Conservation (phyloP, 2,329 filamentous ascomycete genomes). For the Fusarium ambrosium region DNA sequence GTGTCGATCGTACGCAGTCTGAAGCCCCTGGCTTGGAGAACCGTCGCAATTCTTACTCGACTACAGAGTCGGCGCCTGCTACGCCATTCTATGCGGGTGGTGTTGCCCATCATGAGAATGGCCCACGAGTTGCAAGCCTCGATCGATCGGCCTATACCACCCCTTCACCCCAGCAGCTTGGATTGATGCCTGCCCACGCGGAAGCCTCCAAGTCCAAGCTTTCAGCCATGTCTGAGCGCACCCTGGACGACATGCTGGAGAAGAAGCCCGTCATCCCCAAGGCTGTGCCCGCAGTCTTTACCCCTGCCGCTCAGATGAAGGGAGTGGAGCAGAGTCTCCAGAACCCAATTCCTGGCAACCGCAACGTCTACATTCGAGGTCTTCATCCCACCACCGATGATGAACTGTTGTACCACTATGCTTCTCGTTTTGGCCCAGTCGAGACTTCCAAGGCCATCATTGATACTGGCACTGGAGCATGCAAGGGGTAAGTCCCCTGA, state of each 20-base stretch:
- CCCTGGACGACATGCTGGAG: slow-evolving; percentile 75
- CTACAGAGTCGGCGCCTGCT: slow-evolving; percentile 74
- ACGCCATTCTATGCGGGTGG: slow-evolving; percentile 74
- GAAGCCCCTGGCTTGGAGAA: slow-evolving; percentile 75
- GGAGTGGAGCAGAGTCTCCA: slow-evolving; percentile 94
- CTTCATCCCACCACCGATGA: slow-evolving; percentile 96
- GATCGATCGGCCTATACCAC: slow-evolving; percentile 77
- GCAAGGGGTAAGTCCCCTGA: slow-evolving; percentile 84
- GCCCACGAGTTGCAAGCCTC: slow-evolving; percentile 68
- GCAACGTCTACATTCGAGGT: slow-evolving; percentile 98
- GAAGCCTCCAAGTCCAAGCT: slow-evolving; percentile 59
- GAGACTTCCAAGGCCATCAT: slow-evolving; percentile 99
- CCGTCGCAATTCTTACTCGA: slow-evolving; percentile 76
- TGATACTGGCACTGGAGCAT: slow-evolving; percentile 90
- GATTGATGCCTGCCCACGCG: slow-evolving; percentile 56
- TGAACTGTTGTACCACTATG: slow-evolving; percentile 85
- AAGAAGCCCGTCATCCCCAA: slow-evolving; percentile 87
- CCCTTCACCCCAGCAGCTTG: slow-evolving; percentile 73
- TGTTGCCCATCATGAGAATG: slow-evolving; percentile 70
- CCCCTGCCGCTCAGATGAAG: slow-evolving; percentile 86
- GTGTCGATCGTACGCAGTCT: slow-evolving; percentile 61
- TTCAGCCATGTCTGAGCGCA: slow-evolving; percentile 59
- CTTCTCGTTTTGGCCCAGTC: slow-evolving; percentile 89
- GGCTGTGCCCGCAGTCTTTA: slow-evolving; percentile 91
- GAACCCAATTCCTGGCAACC: slow-evolving; percentile 91